Conservation (phyloP, 2,329 filamentous ascomycete genomes). For the Fusarium sp. region DNA sequence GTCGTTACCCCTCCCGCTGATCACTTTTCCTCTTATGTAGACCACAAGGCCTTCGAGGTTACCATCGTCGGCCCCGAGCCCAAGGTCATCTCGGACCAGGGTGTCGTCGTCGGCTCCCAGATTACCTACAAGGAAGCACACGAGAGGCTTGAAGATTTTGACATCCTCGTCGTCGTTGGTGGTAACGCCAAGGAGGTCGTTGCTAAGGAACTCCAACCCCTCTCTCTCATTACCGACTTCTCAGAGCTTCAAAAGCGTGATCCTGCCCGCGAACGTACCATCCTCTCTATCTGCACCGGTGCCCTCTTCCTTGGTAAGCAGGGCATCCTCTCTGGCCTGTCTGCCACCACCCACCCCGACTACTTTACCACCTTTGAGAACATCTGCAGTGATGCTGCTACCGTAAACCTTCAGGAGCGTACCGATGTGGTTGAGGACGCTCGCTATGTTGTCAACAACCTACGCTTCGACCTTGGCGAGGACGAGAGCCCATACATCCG, state of each 20-base stretch:
- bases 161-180: conserved; percentile 82
- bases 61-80: conserved; percentile 67
- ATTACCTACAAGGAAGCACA: conserved; percentile 84
- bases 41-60: conserved; percentile 69
- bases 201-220: conserved; percentile 75
- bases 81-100: conserved; percentile 70
- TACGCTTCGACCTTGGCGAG: conserved; percentile 85
- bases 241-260: conserved; percentile 84
- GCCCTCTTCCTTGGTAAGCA: conserved; percentile 81
- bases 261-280: conserved; percentile 81
- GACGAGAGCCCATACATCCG: conserved; percentile 88
- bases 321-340: conserved; percentile 82
- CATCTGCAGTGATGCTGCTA: conserved; percentile 79
- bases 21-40: conserved; percentile 51
- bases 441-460: conserved; percentile 91
- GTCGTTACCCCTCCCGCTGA: conserved; percentile 35
- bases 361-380: conserved; percentile 85
- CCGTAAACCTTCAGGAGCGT: conserved; percentile 77
- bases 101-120: conserved; percentile 78
- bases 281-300: conserved; percentile 84
- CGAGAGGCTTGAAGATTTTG: conserved; percentile 79
- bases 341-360: conserved; percentile 86
- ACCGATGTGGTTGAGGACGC: conserved; percentile 85
- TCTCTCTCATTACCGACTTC: conserved; percentile 80
- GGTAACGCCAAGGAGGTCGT: conserved; percentile 74